Conservation (phyloP, 164 flowering plant genomes). For the Brasenia schreberi region DNA sequence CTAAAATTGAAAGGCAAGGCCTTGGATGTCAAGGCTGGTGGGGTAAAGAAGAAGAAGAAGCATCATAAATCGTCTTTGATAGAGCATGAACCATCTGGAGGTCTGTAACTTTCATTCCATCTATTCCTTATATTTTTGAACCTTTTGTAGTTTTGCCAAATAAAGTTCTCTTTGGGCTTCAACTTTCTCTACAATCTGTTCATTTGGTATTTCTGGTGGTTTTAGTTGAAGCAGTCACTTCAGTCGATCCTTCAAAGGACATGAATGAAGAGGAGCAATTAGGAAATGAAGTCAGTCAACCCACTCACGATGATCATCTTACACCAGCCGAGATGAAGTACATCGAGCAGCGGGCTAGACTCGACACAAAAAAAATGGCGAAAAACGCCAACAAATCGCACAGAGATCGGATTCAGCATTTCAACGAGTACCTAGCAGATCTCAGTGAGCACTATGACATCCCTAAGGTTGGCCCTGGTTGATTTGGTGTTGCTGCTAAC, state of each 20-base stretch:
- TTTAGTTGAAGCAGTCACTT: slow-evolving; percentile 10
- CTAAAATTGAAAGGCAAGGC: slow-evolving; percentile 77
- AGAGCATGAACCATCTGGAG: slow-evolving; percentile 25
- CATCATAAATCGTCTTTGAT: slow-evolving; percentile 26
- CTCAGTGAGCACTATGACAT: slow-evolving; percentile 98
- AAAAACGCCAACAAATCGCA: slow-evolving; percentile 85
- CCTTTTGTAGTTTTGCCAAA: not conserved
- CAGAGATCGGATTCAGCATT: slow-evolving; percentile 76
- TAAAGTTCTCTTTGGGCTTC: not conserved
- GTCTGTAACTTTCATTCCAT: slow-evolving; percentile 6
- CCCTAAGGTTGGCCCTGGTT: slow-evolving; percentile 98
- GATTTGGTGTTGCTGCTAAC: slow-evolving; percentile 5
- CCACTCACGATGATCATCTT: slow-evolving; percentile 33
- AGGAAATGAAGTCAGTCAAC: slow-evolving; percentile 23
- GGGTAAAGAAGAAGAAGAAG: slow-evolving; percentile 63
- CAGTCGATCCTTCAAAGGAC: slow-evolving; percentile 22
- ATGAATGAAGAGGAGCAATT: slow-evolving; percentile 16
- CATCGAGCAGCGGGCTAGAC: slow-evolving; percentile 56
- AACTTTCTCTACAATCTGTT: not conserved
- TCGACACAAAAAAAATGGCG: slow-evolving; percentile 49
- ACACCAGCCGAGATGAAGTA: slow-evolving; percentile 91
- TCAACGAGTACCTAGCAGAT: slow-evolving; percentile 91
- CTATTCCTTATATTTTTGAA: not conserved
- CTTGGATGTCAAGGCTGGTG: slow-evolving; percentile 57
- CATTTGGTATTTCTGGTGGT: not conserved